Base-by-base conservation (phyloP, 1,139 yeast genomes). In the Taphrina sp. region DNA sequence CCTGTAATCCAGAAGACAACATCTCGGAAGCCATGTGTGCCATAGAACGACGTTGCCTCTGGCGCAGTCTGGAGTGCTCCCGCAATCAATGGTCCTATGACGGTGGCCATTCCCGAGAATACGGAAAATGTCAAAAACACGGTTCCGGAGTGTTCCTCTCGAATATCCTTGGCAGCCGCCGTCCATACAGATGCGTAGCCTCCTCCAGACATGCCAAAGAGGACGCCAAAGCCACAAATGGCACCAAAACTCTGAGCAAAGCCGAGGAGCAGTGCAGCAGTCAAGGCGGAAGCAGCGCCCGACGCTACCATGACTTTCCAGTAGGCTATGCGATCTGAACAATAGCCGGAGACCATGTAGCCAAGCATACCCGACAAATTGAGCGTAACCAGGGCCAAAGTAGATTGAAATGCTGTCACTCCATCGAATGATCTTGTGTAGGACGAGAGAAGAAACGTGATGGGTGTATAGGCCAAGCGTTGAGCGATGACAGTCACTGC, bases 101-200 rank as follows among this genome's bases (percentile, higher is more conserved):
- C 41, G 12, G 44, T 47, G 5, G 52, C 52, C 5, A 36, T 19
- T 5, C 52, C 52, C 5, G 34, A 33, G 33, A 47, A 26, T 28
- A 33, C 41, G 12, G 52, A 38, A 12, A 47, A 37, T 2, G 52
- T 39, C 26, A 47, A 29, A 44, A 47, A 47, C 23, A 47, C 34
- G 3, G 52, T 47, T 3, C 52, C 52, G 37, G 44, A 36, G 16
- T 33, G 17, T 12, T 47, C 52, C n/a, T 28, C 42, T n/a, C 42
- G 36, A 1, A 47, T 39, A 12, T 36, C 34, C 36, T 38, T 36
- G 19, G 52, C 41, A 3, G 52, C 52, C 19, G 44, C 36, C 1
- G 52, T 38, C 52, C 52, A 47, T 20, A 47, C 42, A 5, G 44
- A 28, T 3, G 52, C 41, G 12, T 36, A 47, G 3, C 52, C 52